Base-by-base conservation (phyloP, 768 basidiomycete genomes). In the Rhizopogon rudus region DNA sequence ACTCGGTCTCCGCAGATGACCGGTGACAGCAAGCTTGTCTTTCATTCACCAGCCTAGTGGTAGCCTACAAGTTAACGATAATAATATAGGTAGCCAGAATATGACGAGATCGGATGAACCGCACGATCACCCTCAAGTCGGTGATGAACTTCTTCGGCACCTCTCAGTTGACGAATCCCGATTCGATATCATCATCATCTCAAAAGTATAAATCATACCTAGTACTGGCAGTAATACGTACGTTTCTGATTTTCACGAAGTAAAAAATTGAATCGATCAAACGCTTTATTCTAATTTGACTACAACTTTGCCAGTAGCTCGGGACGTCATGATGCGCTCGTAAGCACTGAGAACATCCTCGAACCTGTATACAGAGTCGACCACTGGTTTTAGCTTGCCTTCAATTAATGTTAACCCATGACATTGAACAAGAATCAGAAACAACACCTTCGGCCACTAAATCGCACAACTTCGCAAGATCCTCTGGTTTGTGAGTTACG, bases 221-320 rank as follows among this genome's bases (percentile, higher is more conserved):
- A 49, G 10, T 13, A 33, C 31, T 17, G 31, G 31, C n/a, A 33
- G 12, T 5, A 33, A 48, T 20, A 48, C 17, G 6, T 14, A 33
- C 17, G 3, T 35, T 40, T 40, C 16, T n/a, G 12, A 40, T n/a
- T 9, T 16, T 20, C 33, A 48, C 3, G 33, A 22, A 20, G 35
- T n/a, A 49, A 33, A 29, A 5, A 14, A 33, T 6, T 12, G 31
- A 13, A 46, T 33, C 31, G 8, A 33, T 49, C 14, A 35, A 16
- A 22, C 20, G 9, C 35, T 37, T 8, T 33, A 14, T 17, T 74
- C 70, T 6, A 85, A 67, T 57, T 75, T 80, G 22, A 90, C 77
- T 3, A 88, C 75, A 3, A 91, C 77, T 64, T 89, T 89, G 0
- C 89, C 89, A 3, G 74, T 79, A 1, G 84, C 81, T 17, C 79